Evolutionary conservation across 2,329 filamentous ascomycete genomes (phyloP).

Genomic region (Ascosphaera apis): DNA sequence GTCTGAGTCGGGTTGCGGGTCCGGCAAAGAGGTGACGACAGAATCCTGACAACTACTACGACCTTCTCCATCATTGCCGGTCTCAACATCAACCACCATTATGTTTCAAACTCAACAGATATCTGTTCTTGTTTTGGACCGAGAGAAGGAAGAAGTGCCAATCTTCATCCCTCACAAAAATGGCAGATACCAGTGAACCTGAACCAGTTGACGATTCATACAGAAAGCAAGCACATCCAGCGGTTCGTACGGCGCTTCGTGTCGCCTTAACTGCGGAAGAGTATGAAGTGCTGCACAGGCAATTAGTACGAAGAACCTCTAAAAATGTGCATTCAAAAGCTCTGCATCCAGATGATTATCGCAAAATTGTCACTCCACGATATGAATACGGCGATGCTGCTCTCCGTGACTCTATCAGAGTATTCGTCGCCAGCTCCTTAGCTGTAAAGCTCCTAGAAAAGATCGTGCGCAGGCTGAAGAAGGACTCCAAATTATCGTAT

Average conservation of each 20-base stretch:
- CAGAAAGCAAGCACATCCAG: conserved; percentile 29
- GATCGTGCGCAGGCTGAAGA: conserved; percentile 12
- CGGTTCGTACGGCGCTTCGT: conserved; percentile 64
- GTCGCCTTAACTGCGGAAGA: conserved; percentile 68
- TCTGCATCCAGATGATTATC: conserved; percentile 27
- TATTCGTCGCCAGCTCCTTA: conserved; percentile 41
- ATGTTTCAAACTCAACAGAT: background rate
- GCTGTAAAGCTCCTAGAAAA: conserved; percentile 40
- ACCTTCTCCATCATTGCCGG: background rate
- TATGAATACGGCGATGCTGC: conserved; percentile 50
- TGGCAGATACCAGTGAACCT: background rate
- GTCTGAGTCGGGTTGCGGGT: background rate
- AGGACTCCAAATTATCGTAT: conserved; percentile 9
- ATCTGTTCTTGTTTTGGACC: background rate
- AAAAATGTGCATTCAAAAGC: conserved; percentile 32
- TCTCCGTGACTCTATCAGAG: conserved; percentile 44
- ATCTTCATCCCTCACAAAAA: background rate
- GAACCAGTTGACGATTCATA: background rate
- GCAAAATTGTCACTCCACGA: conserved; percentile 25
- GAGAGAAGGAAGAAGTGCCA: background rate
- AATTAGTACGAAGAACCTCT: conserved; percentile 49
- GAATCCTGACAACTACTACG: background rate
- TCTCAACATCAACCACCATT: background rate
- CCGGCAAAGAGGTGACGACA: background rate
- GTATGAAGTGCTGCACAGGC: conserved; percentile 65